Evolutionary conservation across 139 green algal species (phyloP).

Genomic region (Haematococcus lacustris): DNA sequence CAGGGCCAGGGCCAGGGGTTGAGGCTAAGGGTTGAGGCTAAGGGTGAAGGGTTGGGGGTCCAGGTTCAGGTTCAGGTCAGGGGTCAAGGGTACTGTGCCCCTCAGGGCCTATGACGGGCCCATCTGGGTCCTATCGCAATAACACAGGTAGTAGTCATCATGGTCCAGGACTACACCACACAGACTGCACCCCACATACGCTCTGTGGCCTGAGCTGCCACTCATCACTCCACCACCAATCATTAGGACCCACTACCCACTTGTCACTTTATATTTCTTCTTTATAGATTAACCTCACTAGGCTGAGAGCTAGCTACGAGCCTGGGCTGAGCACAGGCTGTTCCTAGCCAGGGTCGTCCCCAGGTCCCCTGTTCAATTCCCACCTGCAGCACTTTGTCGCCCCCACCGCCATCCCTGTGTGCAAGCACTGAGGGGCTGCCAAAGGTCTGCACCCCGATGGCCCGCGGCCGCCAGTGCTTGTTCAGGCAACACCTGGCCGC

Average conservation of each 20-base stretch:
- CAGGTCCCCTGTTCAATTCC: neutral
- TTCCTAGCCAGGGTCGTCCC: neutral
- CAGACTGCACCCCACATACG: too few species aligned
- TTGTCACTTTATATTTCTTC: neutral
- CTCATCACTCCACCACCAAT: neutral
- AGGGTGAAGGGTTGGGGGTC: neutral
- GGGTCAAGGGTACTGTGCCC: neutral
- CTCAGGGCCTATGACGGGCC: neutral
- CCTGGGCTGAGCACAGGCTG: neutral
- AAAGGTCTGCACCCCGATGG: conserved; percentile 38
- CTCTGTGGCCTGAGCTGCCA: too few species aligned
- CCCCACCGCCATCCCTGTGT: conserved; percentile 29
- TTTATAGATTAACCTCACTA: neutral
- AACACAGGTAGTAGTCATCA: too few species aligned
- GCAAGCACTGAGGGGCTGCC: conserved; percentile 56
- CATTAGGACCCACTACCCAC: neutral
- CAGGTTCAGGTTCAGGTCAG: neutral
- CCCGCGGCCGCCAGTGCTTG: neutral
- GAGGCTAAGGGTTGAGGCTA: neutral
- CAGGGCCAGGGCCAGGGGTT: too few species aligned
- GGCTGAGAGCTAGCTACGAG: neutral
- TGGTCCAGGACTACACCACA: too few species aligned
- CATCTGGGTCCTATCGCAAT: too few species aligned
- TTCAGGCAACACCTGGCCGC: conserved; percentile 3
- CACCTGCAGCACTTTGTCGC: conserved; percentile 23